Conservation (phyloP, 2,329 filamentous ascomycete species). For the Fusarium keratoplasticum region DNA sequence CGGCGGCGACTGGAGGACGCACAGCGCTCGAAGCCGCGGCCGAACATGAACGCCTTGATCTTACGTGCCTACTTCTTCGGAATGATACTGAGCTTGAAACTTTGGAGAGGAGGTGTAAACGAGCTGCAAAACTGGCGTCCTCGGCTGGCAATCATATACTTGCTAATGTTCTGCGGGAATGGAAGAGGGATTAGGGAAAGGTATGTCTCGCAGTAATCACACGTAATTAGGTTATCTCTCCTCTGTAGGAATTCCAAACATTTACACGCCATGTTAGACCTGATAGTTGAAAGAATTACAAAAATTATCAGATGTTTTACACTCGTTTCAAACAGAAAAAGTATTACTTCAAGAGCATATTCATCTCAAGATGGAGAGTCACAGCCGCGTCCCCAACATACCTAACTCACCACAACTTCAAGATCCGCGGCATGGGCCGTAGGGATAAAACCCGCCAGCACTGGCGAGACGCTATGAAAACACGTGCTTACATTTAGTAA, state of each 20-base stretch:
- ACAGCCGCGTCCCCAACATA: not conserved
- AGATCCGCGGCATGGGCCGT: not conserved
- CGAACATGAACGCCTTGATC: not conserved
- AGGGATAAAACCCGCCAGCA: not conserved
- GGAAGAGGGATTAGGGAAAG: not conserved
- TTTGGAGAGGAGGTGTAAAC: not conserved
- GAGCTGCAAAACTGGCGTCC: not conserved
- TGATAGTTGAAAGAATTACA: not conserved
- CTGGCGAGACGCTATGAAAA: not conserved
- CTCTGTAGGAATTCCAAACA: not conserved
- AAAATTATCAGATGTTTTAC: not conserved
- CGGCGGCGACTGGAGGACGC: not conserved
- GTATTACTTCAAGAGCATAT: not conserved
- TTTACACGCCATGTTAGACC: not conserved
- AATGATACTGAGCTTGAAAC: not conserved
- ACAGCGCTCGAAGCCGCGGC: not conserved
- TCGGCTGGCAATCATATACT: not conserved
- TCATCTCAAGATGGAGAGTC: not conserved
- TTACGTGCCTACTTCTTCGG: not conserved
- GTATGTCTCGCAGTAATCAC: not conserved
- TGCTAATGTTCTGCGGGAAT: not conserved
- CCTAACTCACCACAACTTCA: not conserved
- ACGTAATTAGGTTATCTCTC: not conserved
- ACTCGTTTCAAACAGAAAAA: not conserved
- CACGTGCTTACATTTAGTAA: not conserved